Percentiles rank a stretch among this genome's conserved stretches.
Evolutionary conservation across 352 stramenopile genomes (phyloP).

Genomic region (Globisporangium iwayamae): DNA sequence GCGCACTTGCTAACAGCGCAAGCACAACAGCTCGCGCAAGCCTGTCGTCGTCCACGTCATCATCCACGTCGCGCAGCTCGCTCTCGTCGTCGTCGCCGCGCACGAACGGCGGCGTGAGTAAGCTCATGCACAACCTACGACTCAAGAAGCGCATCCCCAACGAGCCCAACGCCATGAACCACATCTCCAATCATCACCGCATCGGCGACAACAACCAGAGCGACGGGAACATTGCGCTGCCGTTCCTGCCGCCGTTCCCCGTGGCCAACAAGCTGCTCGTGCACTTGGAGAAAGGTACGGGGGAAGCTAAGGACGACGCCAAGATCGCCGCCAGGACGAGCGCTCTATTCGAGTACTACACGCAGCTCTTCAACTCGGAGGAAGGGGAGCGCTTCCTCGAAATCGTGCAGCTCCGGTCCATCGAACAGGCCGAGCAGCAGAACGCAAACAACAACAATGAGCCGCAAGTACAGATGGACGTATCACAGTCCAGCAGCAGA

Average conservation of each 20-base stretch:
- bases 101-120: constrained; percentile 17
- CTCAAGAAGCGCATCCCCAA: constrained; percentile 21
- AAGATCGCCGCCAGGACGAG: constrained; percentile 40
- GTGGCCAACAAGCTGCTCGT: constrained; percentile 44
- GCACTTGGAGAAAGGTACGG: constrained; percentile 29
- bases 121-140: constrained; percentile 24
- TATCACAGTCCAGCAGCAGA: constrained; percentile 2
- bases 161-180: constrained; percentile 14
- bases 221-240: constrained; percentile 11
- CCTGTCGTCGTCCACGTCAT: constrained; percentile 39
- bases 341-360: constrained; percentile 66
- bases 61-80: constrained; percentile 35
- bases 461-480: neutral
- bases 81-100: constrained; percentile 29
- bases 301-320: constrained; percentile 43
- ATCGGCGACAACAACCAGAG: constrained; percentile 12
- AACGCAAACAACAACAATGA: neutral
- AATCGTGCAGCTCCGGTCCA: constrained; percentile 31
- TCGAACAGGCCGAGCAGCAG: constrained; percentile 16
- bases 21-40: constrained; percentile 26
- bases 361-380: constrained; percentile 61
- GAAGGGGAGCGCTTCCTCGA: constrained; percentile 54
- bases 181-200: neutral
- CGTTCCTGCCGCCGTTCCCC: constrained; percentile 40
- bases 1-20: neutral